Evolutionary conservation across 192 early-diverging fungal genomes (phyloP).

Genomic region (Coemansia sp.): DNA sequence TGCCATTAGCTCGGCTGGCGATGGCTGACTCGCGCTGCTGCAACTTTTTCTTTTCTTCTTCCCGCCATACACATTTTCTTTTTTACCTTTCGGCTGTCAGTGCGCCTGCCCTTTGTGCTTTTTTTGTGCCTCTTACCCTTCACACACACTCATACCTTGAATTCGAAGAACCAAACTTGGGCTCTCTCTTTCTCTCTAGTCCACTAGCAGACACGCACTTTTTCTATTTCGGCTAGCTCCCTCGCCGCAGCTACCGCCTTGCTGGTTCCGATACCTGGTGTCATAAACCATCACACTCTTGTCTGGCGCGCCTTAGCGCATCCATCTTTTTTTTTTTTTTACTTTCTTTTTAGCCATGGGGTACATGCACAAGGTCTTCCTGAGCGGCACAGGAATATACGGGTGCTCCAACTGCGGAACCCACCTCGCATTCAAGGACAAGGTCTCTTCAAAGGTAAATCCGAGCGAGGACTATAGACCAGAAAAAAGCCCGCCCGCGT

Average conservation of each 20-base stretch:
- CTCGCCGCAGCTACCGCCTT: background rate
- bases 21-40: background rate
- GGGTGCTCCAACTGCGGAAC: constrained; percentile 47
- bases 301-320: constrained; percentile 1
- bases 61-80: background rate
- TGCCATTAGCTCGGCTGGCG: background rate
- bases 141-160: background rate
- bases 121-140: background rate
- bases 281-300: background rate
- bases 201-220: background rate
- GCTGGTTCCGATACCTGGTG: background rate
- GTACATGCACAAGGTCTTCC: constrained; percentile 51
- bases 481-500: too few species aligned
- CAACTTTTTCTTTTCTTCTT: background rate
- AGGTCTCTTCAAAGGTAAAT: constrained; percentile 44
- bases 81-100: too few species aligned
- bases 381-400: constrained; percentile 36
- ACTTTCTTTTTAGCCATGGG: constrained; percentile 24
- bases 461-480: background rate
- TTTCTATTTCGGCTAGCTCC: background rate
- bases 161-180: background rate
- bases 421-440: constrained; percentile 34
- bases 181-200: background rate
- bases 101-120: background rate
- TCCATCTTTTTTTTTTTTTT: background rate